Evolutionary conservation across 2,329 filamentous ascomycete genomes (phyloP).

Genomic region (Tolypocladium nubicola): DNA sequence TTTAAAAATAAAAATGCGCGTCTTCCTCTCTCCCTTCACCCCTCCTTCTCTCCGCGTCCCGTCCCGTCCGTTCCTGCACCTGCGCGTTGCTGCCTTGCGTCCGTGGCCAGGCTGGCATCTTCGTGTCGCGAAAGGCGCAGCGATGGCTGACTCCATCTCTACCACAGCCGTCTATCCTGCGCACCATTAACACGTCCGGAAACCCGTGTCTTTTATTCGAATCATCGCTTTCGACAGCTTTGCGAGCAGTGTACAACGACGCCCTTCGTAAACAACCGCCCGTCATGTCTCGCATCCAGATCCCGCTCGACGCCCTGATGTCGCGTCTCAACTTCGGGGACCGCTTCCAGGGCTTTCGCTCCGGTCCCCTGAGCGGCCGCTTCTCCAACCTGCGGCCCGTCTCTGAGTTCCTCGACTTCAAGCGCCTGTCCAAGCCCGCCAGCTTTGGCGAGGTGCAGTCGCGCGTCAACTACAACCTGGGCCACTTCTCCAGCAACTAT

Average conservation of each 20-base stretch:
- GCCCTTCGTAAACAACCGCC: slow-evolving; percentile 2
- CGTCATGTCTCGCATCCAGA: slow-evolving; percentile 76
- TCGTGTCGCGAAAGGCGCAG: neutral
- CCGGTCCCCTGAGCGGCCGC: slow-evolving; percentile 66
- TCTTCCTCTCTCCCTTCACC: neutral
- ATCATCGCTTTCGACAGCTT: neutral
- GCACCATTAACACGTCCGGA: neutral
- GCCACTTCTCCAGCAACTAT: slow-evolving; percentile 98
- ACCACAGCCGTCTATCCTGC: neutral
- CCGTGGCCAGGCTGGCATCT: neutral
- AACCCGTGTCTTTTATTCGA: neutral
- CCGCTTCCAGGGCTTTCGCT: slow-evolving; percentile 74
- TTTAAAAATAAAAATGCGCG: neutral
- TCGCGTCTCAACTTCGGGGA: slow-evolving; percentile 79
- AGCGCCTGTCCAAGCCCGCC: slow-evolving; percentile 86
- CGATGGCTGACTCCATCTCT: neutral
- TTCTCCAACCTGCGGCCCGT: slow-evolving; percentile 90
- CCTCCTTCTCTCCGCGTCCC: too few relatives aligned
- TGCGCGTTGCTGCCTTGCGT: neutral
- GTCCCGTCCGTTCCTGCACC: neutral
- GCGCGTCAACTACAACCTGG: slow-evolving; percentile 92
- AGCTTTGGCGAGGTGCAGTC: slow-evolving; percentile 88
- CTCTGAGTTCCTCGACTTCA: slow-evolving; percentile 90
- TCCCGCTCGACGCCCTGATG: slow-evolving; percentile 84
- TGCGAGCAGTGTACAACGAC: neutral